Base-by-base conservation (phyloP, 2,329 filamentous ascomycete genomes). In the Helotiales sp. region DNA sequence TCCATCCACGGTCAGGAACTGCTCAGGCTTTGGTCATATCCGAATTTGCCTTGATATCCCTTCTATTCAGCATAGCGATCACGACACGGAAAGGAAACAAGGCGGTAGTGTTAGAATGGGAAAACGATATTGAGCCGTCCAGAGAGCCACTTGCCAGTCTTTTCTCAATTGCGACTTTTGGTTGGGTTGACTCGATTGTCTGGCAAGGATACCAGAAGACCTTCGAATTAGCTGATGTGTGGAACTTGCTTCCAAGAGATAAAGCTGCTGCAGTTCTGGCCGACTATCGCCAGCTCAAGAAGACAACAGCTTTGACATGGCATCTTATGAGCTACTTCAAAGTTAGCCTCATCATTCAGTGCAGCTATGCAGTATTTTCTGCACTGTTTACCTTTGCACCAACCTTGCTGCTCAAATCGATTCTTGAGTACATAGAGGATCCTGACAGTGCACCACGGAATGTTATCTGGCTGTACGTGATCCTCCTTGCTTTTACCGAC, bases 381-480 rank as follows among this genome's bases (percentile, higher is more conserved):
- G 93, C 93, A 22, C 78, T 96, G 43, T 91, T 98, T 71, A 94
- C 92, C 2, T 99, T 98, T 80, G 89, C 92, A 15, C 96, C 96
- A 1, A 99, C 96, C 2, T 83, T 99, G 57, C 86, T 99, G 22
- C 85, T 99, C 47, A 95, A 94, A 77, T 91, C 91, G 17, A 98
- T 99, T 68, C 84, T 99, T 30, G 90, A 97, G 78, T 97, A 96
- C 75, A 91, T 98, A n/a, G 93, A 99, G 80, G 84, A 91, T 64
- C 93, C 94, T 1, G 84, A 87, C 0, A 82, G 84, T 3, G 91
- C 91, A 0, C 94, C 96, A 0, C 81, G 86, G 59, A 98, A 96
- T 77, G 93, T 97, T 20, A 89, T 97, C 24, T 99, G 96, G 96
- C 88, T 99, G 60, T 97, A 95, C 75, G 96, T 98, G 55, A 93